Evolutionary conservation across 2,329 filamentous ascomycete species (phyloP).

Genomic region (Orbilia oligospora): DNA sequence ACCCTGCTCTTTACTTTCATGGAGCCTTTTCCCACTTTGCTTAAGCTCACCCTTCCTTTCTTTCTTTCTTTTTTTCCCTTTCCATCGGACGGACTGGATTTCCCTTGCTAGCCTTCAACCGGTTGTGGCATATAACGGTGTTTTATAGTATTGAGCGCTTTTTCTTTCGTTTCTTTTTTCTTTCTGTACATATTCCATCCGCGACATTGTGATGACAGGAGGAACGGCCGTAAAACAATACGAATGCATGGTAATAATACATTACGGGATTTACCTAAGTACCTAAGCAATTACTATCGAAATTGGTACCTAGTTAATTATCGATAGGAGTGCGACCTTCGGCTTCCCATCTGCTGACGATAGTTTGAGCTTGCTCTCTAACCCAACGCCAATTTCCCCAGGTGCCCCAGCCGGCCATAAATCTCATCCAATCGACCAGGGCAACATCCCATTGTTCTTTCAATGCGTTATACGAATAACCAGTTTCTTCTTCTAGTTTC

Average conservation of each 20-base stretch:
- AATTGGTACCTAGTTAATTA: not conserved
- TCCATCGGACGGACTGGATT: not conserved
- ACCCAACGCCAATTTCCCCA: constrained; percentile 63
- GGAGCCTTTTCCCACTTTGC: not conserved
- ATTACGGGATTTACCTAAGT: too few species aligned
- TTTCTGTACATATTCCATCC: not conserved
- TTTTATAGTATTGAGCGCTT: constrained; percentile 11
- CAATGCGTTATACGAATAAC: constrained; percentile 73
- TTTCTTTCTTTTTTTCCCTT: not conserved
- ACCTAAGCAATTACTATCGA: too few species aligned
- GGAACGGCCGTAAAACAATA: too few species aligned
- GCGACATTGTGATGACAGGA: too few species aligned
- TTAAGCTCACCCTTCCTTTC: not conserved
- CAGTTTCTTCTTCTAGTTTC: constrained; percentile 64
- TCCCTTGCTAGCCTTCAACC: not conserved
- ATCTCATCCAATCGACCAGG: constrained; percentile 76
- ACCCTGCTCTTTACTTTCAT: not conserved
- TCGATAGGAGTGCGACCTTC: constrained; percentile 12
- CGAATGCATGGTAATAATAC: not conserved
- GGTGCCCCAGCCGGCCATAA: constrained; percentile 63
- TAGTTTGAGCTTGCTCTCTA: constrained; percentile 40
- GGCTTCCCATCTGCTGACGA: constrained; percentile 47
- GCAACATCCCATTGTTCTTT: constrained; percentile 77
- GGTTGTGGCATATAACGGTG: constrained; percentile 24
- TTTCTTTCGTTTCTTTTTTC: too few species aligned